phyloP scores from a whole-genome alignment of 306 rosid genomes.

The Ziziphus jujuba region DNA sequence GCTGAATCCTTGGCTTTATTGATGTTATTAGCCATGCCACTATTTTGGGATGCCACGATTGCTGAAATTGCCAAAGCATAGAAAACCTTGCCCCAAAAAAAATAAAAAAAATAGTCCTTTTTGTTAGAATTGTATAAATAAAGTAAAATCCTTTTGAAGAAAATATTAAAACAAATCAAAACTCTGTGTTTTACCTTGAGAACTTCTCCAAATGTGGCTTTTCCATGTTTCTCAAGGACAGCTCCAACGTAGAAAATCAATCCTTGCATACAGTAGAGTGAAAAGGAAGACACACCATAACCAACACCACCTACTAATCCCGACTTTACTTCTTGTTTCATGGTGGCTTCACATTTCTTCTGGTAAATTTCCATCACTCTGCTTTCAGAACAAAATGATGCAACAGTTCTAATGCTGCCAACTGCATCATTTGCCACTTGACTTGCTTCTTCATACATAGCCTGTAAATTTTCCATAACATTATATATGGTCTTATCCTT shows the following conservation, averaged over 20 bases:
- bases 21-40: constrained; percentile 69
- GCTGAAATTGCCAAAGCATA: constrained; percentile 74
- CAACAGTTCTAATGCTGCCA: constrained; percentile 84
- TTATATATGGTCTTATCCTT: no score
- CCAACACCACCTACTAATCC: constrained; percentile 80
- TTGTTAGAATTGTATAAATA: no score
- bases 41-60: constrained; percentile 61
- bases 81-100: no score
- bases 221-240: constrained; percentile 51
- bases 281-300: constrained; percentile 59
- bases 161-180: neutral
- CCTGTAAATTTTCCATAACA: constrained; percentile 28
- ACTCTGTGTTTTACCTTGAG: constrained; percentile 54
- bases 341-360: constrained; percentile 61
- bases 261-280: constrained; percentile 66
- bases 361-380: constrained; percentile 74
- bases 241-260: constrained; percentile 76
- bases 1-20: constrained; percentile 82
- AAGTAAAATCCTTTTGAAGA: no score
- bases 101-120: no score
- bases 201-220: constrained; percentile 73
- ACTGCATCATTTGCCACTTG: constrained; percentile 95
- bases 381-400: constrained; percentile 83
- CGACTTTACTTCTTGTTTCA: constrained; percentile 54
- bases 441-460: constrained; percentile 91